Evolutionary conservation across 208 protist genomes (phyloP).

Genomic region (Angomonas ambiguus): DNA sequence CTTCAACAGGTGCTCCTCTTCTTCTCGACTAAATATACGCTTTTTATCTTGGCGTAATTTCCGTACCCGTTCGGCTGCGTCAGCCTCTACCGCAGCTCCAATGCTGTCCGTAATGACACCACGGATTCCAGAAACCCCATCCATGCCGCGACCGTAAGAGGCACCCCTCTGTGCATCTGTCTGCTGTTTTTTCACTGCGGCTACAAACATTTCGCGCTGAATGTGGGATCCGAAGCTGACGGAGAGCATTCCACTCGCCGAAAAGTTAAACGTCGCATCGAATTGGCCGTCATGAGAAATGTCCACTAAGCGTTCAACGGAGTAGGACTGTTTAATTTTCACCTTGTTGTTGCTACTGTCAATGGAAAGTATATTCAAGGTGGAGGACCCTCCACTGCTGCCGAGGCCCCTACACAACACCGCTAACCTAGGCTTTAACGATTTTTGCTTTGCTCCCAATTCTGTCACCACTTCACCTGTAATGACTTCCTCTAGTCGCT

Average conservation of each 20-base stretch:
- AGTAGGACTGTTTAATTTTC: conserved; percentile 71
- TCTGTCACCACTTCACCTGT: conserved; percentile 70
- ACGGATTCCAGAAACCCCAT: conserved; percentile 24
- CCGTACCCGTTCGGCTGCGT: conserved; percentile 66
- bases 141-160: conserved; percentile 4
- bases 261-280: conserved; percentile 84
- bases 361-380: conserved; percentile 37
- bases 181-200: conserved; percentile 49
- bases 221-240: conserved; percentile 86
- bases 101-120: conserved; percentile 65
- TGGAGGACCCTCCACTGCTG: background rate
- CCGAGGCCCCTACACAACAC: conserved; percentile 48
- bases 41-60: conserved; percentile 65
- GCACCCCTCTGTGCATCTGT: conserved; percentile 14
- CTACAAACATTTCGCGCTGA: conserved; percentile 87
- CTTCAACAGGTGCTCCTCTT: conserved; percentile 69
- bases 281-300: conserved; percentile 70
- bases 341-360: conserved; percentile 25
- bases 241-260: conserved; percentile 70
- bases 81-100: conserved; percentile 49
- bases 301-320: conserved; percentile 63
- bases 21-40: conserved; percentile 56
- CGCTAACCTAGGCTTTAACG: conserved; percentile 45
- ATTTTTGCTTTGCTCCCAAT: conserved; percentile 33
- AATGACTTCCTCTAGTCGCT: conserved; percentile 72